These are phyloP conservation scores for Fomitopsis pulvina DNA, from an alignment of 768 basidiomycete species.

Conservation along the genomic window DNA sequence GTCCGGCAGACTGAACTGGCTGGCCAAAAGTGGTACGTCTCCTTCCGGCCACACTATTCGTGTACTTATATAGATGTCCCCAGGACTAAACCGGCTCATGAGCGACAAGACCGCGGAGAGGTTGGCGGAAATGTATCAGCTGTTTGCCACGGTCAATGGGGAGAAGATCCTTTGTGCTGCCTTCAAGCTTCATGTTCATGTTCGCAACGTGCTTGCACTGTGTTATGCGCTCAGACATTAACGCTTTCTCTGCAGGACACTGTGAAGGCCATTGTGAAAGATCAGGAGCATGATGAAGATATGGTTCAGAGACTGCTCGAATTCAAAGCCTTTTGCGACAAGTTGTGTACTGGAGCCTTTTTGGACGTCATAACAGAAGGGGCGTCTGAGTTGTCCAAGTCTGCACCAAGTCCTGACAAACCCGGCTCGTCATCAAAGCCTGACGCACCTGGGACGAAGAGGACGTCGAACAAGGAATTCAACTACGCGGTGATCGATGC, in stretches of 20 bases:
- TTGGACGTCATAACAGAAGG: constrained; percentile 29
- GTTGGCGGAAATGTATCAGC: constrained; percentile 48
- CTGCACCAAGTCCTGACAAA: constrained; percentile 24
- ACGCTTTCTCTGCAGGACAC: constrained; percentile 33
- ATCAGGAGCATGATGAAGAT: constrained; percentile 54
- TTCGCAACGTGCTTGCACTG: constrained; percentile 17
- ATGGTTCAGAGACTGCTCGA: constrained; percentile 73
- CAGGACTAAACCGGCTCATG: constrained; percentile 53
- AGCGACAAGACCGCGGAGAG: constrained; percentile 34
- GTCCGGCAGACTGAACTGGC: constrained; percentile 35
- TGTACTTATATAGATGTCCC: no score
- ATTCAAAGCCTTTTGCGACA: constrained; percentile 56
- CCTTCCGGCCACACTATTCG: neutral
- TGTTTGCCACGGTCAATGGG: constrained; percentile 54
- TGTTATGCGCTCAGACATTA: neutral
- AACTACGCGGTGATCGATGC: constrained; percentile 64
- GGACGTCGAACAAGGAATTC: constrained; percentile 47
- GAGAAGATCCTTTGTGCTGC: constrained; percentile 48
- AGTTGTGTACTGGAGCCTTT: constrained; percentile 46
- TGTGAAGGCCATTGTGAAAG: constrained; percentile 62
- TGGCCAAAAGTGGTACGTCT: constrained; percentile 32
- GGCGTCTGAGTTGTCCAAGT: constrained; percentile 19
- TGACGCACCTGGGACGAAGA: constrained; percentile 10
- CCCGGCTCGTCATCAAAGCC: constrained; percentile 6
- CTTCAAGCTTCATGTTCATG: constrained; percentile 60